These are phyloP conservation scores for Suillus tomentosus DNA, from an alignment of 768 basidiomycete species.

Conservation along the genomic window DNA sequence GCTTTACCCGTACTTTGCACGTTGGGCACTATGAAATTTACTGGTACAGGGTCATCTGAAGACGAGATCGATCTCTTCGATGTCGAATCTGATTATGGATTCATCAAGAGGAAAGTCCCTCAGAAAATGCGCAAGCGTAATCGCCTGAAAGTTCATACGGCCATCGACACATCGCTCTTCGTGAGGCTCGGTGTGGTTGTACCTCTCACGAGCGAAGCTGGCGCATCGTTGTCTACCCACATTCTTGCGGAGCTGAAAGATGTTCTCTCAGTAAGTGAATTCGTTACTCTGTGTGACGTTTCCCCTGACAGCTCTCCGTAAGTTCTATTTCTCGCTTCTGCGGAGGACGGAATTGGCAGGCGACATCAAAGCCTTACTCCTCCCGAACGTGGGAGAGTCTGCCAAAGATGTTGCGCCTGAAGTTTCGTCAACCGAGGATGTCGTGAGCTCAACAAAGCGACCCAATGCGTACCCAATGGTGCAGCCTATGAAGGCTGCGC, in stretches of 20 bases:
- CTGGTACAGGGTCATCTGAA: not conserved
- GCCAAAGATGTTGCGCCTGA: not conserved
- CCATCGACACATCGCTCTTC: constrained; percentile 33
- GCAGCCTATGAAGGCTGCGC: constrained; percentile 60
- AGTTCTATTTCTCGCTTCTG: constrained; percentile 32
- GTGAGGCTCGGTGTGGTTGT: constrained; percentile 27
- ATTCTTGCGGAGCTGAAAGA: constrained; percentile 29
- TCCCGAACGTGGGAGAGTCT: constrained; percentile 10
- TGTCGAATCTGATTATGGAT: constrained; percentile 11
- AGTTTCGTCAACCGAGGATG: constrained; percentile 1
- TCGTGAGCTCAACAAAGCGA: not conserved
- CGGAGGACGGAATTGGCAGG: constrained; percentile 17
- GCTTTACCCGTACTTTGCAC: constrained; percentile 27
- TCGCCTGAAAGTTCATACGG: constrained; percentile 13
- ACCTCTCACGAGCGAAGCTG: constrained; percentile 29
- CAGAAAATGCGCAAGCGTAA: constrained; percentile 32
- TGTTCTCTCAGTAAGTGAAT: constrained; percentile 31
- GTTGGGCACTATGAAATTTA: constrained; percentile 13
- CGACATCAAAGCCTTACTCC: constrained; percentile 8
- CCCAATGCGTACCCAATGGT: constrained; percentile 45
- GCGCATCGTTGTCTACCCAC: constrained; percentile 10
- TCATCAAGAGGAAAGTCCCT: constrained; percentile 20
- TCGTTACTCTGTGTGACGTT: not conserved
- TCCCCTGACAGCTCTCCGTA: not conserved
- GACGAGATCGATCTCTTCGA: constrained; percentile 11